Evolutionary conservation across 2,329 filamentous ascomycete species (phyloP).

Genomic region (Pseudogymnoascus sp.): DNA sequence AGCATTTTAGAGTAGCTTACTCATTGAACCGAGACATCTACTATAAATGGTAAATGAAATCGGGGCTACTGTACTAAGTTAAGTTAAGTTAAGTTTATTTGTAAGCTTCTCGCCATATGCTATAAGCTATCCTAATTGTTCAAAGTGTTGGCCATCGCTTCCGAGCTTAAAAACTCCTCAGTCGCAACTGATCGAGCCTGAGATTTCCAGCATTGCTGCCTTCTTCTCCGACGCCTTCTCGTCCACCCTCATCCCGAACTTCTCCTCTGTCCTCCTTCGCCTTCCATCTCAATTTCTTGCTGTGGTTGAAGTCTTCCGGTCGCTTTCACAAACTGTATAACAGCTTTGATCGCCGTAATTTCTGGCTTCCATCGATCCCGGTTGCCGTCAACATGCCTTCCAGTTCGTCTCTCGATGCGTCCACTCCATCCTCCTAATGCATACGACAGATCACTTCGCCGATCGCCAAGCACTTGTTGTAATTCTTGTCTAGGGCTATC

Average conservation of each 20-base stretch:
- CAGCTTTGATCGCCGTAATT: conserved; percentile 1
- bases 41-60: no score
- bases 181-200: not conserved
- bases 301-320: conserved; percentile 6
- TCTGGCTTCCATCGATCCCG: conserved; percentile 3
- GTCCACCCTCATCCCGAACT: not conserved
- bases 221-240: not conserved
- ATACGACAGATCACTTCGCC: not conserved
- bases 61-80: not conserved
- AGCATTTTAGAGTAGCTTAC: no score
- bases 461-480: not conserved
- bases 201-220: not conserved
- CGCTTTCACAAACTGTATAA: conserved; percentile 10
- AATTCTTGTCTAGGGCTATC: not conserved
- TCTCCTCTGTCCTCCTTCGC: not conserved
- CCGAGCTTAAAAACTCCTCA: not conserved
- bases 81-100: conserved; percentile 8
- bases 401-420: conserved; percentile 6
- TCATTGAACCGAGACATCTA: no score
- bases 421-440: conserved; percentile 6
- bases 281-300: not conserved
- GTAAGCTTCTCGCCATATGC: conserved; percentile 4
- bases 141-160: not conserved
- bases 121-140: conserved; percentile 9
- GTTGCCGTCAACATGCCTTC: conserved; percentile 7